Evolutionary conservation across 495 filamentous ascomycete genomes (phyloP), one percentile per base, ranked within the genome.

Genomic region (Aspergillus coremiiformis): DNA sequence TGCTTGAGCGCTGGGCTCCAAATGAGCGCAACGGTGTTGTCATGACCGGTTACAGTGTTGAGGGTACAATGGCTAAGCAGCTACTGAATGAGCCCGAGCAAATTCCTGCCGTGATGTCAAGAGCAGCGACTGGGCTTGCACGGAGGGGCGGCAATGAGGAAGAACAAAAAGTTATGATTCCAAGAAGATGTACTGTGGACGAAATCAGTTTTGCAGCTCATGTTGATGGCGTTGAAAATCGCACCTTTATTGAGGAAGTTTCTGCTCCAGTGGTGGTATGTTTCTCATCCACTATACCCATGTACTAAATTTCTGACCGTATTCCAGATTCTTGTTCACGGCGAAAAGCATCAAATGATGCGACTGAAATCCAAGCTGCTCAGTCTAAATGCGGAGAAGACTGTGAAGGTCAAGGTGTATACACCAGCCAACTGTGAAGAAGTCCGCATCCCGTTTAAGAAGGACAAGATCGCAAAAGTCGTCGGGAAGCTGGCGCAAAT

Each of bases 291-390:
- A 11, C 0, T 15, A 22, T 11, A 3, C 20, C n/a, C 21, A 15
- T 27, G 6, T 5, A 22, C 9, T 52, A 26, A 53, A 29, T 24
- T 17, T 11, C 44, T 48, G 59, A 74, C 48, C 14, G 17, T 44
- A 8, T 47, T 1, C 1, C 44, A 91, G 86, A 95, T 98, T 47
- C 80, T 98, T 20, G 93, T 98, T 4, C 93, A 98, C 60, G 93
- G 93, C 24, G 94, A 96, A 63, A 89, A 92, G 56, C 89, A 95
- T 62, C 94, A 96, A 61, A 98, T 98, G 93, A 94, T 91, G 81
- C 82, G 94, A 27, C 74, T 98, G 15, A 96, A 96, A 63, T 94
- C 89, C 3, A 93, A 95, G 58, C 74, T 98, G 8, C 79, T 97
- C n/a, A 89, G 87, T 20, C 76, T 96, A 8, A 96, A 97, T 60